Percentiles rank a stretch among this genome's conserved stretches.
Evolutionary conservation across 2,329 filamentous ascomycete genomes (phyloP).

Genomic region (Magnaporthales sp.): DNA sequence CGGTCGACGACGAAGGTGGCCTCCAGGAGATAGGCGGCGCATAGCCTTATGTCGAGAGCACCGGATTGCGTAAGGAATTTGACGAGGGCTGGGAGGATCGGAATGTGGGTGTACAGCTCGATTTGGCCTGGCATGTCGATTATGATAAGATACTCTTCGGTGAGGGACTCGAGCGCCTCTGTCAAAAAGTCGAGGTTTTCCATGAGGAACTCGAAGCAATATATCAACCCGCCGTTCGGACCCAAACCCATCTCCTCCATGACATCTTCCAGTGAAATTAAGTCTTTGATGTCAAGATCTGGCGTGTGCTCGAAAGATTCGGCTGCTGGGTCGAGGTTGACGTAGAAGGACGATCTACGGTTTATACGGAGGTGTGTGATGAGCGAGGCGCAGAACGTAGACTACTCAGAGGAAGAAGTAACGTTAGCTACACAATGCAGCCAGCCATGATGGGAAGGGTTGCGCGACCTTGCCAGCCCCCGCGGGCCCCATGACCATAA

Average conservation of each 20-base stretch:
- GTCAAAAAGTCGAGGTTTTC: constrained; percentile 91
- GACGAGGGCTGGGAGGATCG: constrained; percentile 77
- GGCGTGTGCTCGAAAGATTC: constrained; percentile 87
- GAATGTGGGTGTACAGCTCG: constrained; percentile 95
- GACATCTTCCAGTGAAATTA: constrained; percentile 88
- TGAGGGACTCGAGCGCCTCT: constrained; percentile 73
- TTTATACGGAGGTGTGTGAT: constrained; percentile 89
- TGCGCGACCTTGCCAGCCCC: constrained; percentile 73
- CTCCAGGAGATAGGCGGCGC: constrained; percentile 89
- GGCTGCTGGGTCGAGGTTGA: constrained; percentile 95
- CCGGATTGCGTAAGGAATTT: constrained; percentile 73
- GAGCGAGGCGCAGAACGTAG: constrained; percentile 88
- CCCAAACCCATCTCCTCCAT: constrained; percentile 92
- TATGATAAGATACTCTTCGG: constrained; percentile 93
- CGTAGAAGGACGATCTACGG: constrained; percentile 90
- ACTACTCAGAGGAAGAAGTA: constrained; percentile 34
- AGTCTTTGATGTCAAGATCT: constrained; percentile 89
- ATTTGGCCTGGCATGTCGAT: constrained; percentile 99
- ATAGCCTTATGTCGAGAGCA: constrained; percentile 80
- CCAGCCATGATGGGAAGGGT: not conserved
- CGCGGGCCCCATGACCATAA: constrained; percentile 92
- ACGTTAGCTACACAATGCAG: not conserved
- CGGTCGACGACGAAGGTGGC: constrained; percentile 92
- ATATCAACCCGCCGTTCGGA: constrained; percentile 87
- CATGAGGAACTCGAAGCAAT: constrained; percentile 93